phyloP scores from a whole-genome alignment of 768 basidiomycete genomes.

The Naganishia vaughanmartiniae region DNA sequence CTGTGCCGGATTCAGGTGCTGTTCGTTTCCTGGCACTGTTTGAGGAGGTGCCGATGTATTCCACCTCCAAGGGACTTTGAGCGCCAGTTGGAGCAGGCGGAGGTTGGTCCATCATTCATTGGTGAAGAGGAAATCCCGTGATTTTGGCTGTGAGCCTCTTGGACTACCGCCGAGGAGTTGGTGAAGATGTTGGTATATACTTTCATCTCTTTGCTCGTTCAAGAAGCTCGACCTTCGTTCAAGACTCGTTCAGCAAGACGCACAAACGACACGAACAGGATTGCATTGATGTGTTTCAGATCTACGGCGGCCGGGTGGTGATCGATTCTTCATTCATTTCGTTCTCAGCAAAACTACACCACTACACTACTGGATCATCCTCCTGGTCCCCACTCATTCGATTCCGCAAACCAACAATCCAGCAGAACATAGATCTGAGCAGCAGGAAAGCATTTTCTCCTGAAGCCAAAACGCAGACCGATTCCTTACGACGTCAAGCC shows the following conservation, averaged over 20 bases:
- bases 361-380: conserved; percentile 2
- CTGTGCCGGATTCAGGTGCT: conserved; percentile 16
- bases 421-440: no score
- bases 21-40: conserved; percentile 3
- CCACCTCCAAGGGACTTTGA: conserved; percentile 1
- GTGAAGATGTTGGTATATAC: no score
- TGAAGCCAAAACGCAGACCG: no score
- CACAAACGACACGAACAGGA: no score
- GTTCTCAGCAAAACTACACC: neutral
- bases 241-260: neutral
- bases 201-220: neutral
- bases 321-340: no score
- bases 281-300: conserved; percentile 17
- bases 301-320: neutral
- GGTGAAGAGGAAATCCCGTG: neutral
- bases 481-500: neutral
- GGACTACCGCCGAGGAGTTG: neutral
- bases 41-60: neutral
- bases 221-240: neutral
- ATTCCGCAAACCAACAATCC: neutral
- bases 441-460: no score
- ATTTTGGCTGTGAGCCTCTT: neutral
- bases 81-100: neutral
- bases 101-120: conserved; percentile 1
- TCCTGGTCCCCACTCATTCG: neutral